Conservation (phyloP, 2,329 filamentous ascomycete genomes). For the Botrytis paeoniae region DNA sequence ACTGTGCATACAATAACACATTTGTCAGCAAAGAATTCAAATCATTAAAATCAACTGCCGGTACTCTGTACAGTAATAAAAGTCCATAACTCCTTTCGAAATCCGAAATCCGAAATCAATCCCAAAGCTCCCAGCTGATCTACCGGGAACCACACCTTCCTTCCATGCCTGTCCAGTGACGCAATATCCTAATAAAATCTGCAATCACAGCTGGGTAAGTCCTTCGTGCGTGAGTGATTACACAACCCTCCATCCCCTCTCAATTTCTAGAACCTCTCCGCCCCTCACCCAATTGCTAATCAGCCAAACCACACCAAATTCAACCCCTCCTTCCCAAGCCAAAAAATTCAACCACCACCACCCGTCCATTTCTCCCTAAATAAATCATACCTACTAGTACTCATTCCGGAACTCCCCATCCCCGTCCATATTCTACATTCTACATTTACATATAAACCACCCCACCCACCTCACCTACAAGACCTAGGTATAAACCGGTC, state of each 20-base stretch:
- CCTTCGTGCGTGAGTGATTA: neutral
- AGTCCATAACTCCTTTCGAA: neutral
- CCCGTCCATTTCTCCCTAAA: neutral
- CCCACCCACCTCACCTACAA: conserved; percentile 14
- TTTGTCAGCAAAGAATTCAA: neutral
- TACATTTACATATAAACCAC: conserved; percentile 1
- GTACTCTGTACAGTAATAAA: too few relatives aligned
- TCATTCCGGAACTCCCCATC: neutral
- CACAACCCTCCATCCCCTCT: neutral
- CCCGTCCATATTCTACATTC: neutral
- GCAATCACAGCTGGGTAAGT: neutral
- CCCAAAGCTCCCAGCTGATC: neutral
- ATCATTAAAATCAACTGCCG: neutral
- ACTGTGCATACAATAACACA: neutral
- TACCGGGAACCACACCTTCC: too few relatives aligned
- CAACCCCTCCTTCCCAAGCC: neutral
- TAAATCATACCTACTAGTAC: neutral
- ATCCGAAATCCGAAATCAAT: accelerated
- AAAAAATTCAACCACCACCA: neutral
- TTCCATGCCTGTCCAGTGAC: neutral
- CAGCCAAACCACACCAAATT: neutral
- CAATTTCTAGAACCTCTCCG: conserved; percentile 1
- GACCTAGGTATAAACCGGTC: conserved; percentile 11
- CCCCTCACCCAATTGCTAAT: conserved; percentile 2
- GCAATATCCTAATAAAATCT: neutral